Evolutionary conservation across 352 stramenopile species (phyloP).

Genomic region (Sclerospora graminicola): DNA sequence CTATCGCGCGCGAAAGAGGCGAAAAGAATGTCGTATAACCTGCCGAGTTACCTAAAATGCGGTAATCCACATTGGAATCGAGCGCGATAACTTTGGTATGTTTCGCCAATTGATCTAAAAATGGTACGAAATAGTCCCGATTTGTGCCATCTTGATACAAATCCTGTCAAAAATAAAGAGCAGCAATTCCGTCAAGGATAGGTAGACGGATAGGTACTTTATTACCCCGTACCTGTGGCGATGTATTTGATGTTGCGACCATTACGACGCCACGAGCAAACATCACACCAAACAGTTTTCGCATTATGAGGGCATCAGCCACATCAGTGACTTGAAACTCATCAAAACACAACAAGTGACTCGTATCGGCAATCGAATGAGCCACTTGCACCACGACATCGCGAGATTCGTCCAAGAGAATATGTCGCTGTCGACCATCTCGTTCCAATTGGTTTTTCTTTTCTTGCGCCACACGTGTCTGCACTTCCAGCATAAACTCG

Average conservation of each 20-base stretch:
- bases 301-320: conserved; percentile 94
- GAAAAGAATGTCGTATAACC: conserved; percentile 42
- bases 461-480: conserved; percentile 84
- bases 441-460: conserved; percentile 80
- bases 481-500: conserved; percentile 95
- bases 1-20: conserved; percentile 26
- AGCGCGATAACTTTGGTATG: conserved; percentile 82
- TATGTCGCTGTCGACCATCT: conserved; percentile 79
- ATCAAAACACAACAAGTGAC: conserved; percentile 93
- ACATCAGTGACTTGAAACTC: conserved; percentile 98
- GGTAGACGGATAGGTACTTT: background rate
- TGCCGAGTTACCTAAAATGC: conserved; percentile 33
- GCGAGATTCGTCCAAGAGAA: conserved; percentile 53
- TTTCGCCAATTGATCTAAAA: conserved; percentile 88
- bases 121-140: conserved; percentile 94
- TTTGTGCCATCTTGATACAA: conserved; percentile 95
- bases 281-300: conserved; percentile 89
- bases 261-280: conserved; percentile 88
- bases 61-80: conserved; percentile 64
- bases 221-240: conserved; percentile 33
- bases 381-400: conserved; percentile 79
- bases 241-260: conserved; percentile 93
- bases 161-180: conserved; percentile 31
- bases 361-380: conserved; percentile 76
- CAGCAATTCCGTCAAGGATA: background rate